These are phyloP conservation scores for Lichtheimia corymbifera DNA, from an alignment of 371 early-diverging fungal genomes.

Conservation along the genomic window DNA sequence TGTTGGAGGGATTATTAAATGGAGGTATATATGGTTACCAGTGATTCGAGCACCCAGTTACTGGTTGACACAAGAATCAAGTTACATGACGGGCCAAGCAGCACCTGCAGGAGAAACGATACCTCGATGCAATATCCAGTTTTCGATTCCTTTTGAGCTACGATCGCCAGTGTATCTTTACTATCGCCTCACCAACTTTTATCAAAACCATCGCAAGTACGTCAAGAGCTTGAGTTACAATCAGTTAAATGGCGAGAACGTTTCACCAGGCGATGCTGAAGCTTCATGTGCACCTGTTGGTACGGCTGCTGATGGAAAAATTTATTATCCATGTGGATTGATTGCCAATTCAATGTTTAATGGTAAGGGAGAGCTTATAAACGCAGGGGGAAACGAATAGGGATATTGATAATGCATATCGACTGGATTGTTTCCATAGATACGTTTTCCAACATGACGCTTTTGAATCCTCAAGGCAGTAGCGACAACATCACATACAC, in stretches of 20 bases:
- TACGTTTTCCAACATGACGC: slow-evolving; percentile 46
- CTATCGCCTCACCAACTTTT: slow-evolving; percentile 89
- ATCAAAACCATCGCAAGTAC: slow-evolving; percentile 92
- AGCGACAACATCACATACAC: slow-evolving; percentile 26
- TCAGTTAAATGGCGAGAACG: slow-evolving; percentile 74
- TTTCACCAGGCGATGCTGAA: slow-evolving; percentile 27
- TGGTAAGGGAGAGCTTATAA: slow-evolving; percentile 48
- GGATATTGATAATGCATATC: not conserved
- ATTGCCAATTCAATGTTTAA: slow-evolving; percentile 93
- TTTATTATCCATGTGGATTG: slow-evolving; percentile 91
- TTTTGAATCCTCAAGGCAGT: slow-evolving; percentile 48
- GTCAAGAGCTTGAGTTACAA: slow-evolving; percentile 79
- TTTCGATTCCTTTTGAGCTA: slow-evolving; percentile 61
- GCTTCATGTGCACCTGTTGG: slow-evolving; percentile 40
- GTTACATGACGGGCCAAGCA: slow-evolving; percentile 17
- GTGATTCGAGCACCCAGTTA: slow-evolving; percentile 40
- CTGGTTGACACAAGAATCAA: slow-evolving; percentile 25
- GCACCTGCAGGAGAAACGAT: slow-evolving; percentile 26
- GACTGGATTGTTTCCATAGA: slow-evolving; percentile 24
- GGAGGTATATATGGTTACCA: not conserved
- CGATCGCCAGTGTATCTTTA: slow-evolving; percentile 78
- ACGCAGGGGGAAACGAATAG: not conserved
- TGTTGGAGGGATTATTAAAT: not conserved
- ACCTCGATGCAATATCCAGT: slow-evolving; percentile 65
- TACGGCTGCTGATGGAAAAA: slow-evolving; percentile 31